Base-by-base conservation (phyloP, 805 yeast genomes). In the Nakazawaea ambrosiae region DNA sequence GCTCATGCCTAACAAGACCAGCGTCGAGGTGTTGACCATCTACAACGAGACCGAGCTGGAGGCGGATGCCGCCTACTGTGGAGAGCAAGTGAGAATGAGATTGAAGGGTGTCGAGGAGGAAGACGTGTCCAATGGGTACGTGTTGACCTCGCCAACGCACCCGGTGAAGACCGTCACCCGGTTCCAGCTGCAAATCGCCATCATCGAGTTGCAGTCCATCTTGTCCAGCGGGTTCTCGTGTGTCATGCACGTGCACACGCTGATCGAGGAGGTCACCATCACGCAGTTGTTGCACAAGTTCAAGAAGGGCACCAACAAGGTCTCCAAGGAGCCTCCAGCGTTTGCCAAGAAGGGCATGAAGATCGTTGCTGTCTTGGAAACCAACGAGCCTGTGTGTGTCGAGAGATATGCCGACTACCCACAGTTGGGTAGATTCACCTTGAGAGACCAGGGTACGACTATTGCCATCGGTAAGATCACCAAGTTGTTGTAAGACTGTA, bases 321-420 rank as follows among this genome's bases (percentile, higher is more conserved):
- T 79, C 63, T 85, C 96, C 44, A 92, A 88, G 75, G 88, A 85
- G 61, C 85, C 98, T 24, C 98, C 98, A 44, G 95, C 97, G 36
- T 92, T 88, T 62, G 99, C 97, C 46, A 92, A 90, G 66, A 85
- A 86, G 74, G 98, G 98, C 54, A 90, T 90, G 97, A 90, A 87
- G 78, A 77, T 92, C 51, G 89, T 92, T 59, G 98, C 97, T 24
- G 75, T 82, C 31, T 69, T 92, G 54, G 96, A 89, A 66, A 70
- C 88, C 14, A 68, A 78, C 32, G 88, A 78, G 50, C 90, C 96
- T 18, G 85, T 92, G 27, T 92, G 97, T 69, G 81, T 90, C 36
- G 99, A 92, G 68, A 81, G 94, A 32, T 92, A 82, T 60, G 79
- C 71, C 49, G 94, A 86, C 57, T 86, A 89, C 58, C 97, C 90